Evolutionary conservation across 768 basidiomycete genomes (phyloP), one percentile per base, ranked within the genome.

Genomic region (Lentinus tigrinus): DNA sequence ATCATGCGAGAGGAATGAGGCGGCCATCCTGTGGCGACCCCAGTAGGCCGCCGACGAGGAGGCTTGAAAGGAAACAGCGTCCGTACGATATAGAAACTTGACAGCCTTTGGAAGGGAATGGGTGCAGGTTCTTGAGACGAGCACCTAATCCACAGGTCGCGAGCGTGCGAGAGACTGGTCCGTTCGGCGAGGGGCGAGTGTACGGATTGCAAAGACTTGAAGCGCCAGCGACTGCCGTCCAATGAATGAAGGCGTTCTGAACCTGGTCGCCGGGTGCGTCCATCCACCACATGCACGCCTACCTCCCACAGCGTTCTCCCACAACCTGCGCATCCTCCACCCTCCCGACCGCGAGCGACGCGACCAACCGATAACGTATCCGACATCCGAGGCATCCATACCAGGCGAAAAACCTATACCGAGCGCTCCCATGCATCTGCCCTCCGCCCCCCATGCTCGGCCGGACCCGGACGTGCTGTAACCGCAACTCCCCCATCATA

Each of bases 21-120:
- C 67, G 50, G 65, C 58, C 62, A 43, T 47, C 46, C 49, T 19
- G 21, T 43, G 38, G 24, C 19, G 28, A 27, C 21, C 43, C 49
- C 21, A 26, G 34, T 53, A 60, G 46, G 56, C 49, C 51, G 26
- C 47, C 47, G 31, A 52, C 47, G 40, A 58, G 50, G 56, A 56
- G 58, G 63, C 79, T 65, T 85, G 84, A 83, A 87, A 78, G 77
- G 72, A 82, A 85, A 81, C 74, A 86, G 87, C 88, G 88, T 90
- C 88, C 88, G 86, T 88, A 74, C 77, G 73, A 73, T 73, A 59
- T 31, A 61, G 73, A 72, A 74, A 61, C 52, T 47, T 48, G 65
- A 64, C 71, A 73, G 80, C 73, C 73, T 73, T 73, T 74, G 69
- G 68, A 62, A 60, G 64, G 67, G 58, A 71, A 57, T 69, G 70